Percentiles rank a stretch among this genome's conserved stretches.
Conservation (phyloP, 495 filamentous ascomycete species). For the Penicillium pulvis region DNA sequence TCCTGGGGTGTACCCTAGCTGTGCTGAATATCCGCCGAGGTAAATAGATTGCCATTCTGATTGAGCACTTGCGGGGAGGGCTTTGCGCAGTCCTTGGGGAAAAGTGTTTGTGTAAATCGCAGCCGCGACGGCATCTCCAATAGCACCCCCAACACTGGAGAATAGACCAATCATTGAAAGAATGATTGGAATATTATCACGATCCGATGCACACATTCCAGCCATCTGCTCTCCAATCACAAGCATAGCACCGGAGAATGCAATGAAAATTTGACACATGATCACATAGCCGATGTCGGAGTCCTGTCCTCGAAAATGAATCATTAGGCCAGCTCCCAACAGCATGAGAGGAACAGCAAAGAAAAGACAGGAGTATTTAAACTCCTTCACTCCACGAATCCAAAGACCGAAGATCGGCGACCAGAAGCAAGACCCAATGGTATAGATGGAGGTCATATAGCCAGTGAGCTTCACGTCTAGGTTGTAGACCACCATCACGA, state of each 20-base stretch:
- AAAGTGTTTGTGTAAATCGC: conserved; percentile 57
- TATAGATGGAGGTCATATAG: conserved; percentile 55
- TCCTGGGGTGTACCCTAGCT: conserved; percentile 56
- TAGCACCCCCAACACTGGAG: conserved; percentile 61
- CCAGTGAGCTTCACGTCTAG: conserved; percentile 57
- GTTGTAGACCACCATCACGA: conserved; percentile 67
- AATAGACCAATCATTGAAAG: conserved; percentile 53
- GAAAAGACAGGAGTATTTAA: conserved; percentile 50
- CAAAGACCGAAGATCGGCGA: conserved; percentile 50
- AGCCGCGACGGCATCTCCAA: conserved; percentile 58
- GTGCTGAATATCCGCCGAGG: conserved; percentile 19
- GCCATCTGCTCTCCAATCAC: conserved; percentile 69
- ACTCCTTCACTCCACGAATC: conserved; percentile 57
- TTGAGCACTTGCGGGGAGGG: conserved; percentile 53
- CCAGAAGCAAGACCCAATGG: conserved; percentile 29
- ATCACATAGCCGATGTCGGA: conserved; percentile 62
- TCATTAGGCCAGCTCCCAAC: conserved; percentile 62
- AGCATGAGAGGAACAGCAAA: conserved; percentile 63
- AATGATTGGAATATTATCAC: conserved; percentile 53
- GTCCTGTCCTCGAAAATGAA: conserved; percentile 61
- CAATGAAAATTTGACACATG: conserved; percentile 77
- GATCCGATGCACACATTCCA: conserved; percentile 66
- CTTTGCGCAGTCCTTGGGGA: conserved; percentile 51
- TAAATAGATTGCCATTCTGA: conserved; percentile 21
- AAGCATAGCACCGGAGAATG: conserved; percentile 61